Conservation (phyloP, 1,284 basidiomycete genomes). For the Ganoderma sp. region DNA sequence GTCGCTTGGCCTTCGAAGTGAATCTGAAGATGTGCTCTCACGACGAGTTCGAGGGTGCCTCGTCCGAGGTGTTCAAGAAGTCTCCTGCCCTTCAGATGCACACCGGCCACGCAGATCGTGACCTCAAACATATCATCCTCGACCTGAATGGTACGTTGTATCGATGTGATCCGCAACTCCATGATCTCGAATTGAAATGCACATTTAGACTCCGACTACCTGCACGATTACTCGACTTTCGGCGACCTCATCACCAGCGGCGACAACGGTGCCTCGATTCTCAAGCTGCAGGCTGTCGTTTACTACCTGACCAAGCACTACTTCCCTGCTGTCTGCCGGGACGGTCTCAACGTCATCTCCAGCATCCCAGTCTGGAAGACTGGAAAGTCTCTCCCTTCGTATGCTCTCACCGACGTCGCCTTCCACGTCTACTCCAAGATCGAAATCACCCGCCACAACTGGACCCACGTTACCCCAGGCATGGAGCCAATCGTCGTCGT, state of each 20-base stretch:
- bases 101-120: constrained; percentile 26
- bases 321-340: constrained; percentile 36
- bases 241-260: constrained; percentile 32
- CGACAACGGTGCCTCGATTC: constrained; percentile 35
- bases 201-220: constrained; percentile 36
- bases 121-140: constrained; percentile 40
- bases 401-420: constrained; percentile 38
- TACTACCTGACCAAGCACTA: constrained; percentile 41
- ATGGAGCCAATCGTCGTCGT: constrained; percentile 39
- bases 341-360: constrained; percentile 41
- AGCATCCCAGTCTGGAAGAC: constrained; percentile 40
- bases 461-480: constrained; percentile 28
- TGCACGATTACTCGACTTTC: constrained; percentile 41
- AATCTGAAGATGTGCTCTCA: constrained; percentile 38
- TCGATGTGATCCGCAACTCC: not conserved
- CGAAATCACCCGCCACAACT: constrained; percentile 33
- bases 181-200: not conserved
- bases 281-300: constrained; percentile 39
- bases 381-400: constrained; percentile 31
- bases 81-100: constrained; percentile 34
- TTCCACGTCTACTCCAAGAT: constrained; percentile 41
- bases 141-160: constrained; percentile 39
- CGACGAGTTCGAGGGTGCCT: constrained; percentile 25
- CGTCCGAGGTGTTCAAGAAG: constrained; percentile 31
- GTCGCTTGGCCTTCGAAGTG: constrained; percentile 45